Evolutionary conservation across 2,329 filamentous ascomycete species (phyloP), one percentile per base, ranked within the genome.

Genomic region (Teratosphaeria epicoccoides): DNA sequence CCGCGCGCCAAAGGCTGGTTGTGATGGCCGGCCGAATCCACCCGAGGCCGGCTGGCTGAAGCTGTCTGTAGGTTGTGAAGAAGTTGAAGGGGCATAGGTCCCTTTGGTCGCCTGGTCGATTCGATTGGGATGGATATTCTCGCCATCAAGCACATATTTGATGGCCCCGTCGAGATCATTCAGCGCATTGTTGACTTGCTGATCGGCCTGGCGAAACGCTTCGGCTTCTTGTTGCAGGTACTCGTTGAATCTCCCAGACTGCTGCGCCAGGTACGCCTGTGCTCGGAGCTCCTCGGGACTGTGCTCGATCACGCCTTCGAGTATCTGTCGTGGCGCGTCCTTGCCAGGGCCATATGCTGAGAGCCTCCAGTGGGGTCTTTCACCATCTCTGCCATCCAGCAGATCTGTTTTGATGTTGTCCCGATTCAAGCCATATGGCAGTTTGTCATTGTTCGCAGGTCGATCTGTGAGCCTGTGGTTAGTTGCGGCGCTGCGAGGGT

Each of bases 261-360:
- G 51, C 83, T 76, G 72, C 1, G 80, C 80, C 49, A 82, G 73
- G 63, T 91, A 90, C 64, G 88, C 84, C 22, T 74, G 71, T 24
- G 90, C 66, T 47, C 89, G 80, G 66, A 95, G 79, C 69, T 97
- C 91, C 67, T 97, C 91, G 40, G 86, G 85, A 63, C 88, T 95
- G 67, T 89, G 85, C 67, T 97, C 91, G 17, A 89, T 79, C 5
- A 80, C 76, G 1, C 88, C 89, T 49, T 88, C 88, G 62, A 95
- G 90, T 1, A 96, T 76, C 68, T 95, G 88, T 17, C 81, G 81
- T 0, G 90, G 90, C 1, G 85, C 81, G 60, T 89, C 80, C 61
- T 75, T 78, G 3, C 85, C 85, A 0, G 90, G 89, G 0, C 83
- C 87, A 68, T 95, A 97, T 22, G 85, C 79, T 1, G 90, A 95